Evolutionary conservation across 2,329 filamentous ascomycete species (phyloP), one percentile per base, ranked within the genome.

Genomic region (Calonectria pseudoturangicola): DNA sequence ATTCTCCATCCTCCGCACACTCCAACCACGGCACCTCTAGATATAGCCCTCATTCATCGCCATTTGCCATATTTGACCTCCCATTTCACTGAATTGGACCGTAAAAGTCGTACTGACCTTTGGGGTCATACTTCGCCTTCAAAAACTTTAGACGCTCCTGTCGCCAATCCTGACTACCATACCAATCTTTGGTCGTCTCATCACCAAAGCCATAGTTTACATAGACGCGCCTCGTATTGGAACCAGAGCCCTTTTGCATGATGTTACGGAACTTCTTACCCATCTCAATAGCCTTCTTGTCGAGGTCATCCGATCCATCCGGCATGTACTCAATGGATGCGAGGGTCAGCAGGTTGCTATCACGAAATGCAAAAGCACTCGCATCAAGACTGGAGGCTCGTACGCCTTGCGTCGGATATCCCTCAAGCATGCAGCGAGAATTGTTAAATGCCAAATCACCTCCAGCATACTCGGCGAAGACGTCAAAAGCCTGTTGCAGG

Each of bases 391-490:
- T 21, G 0, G 58, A 45, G 0, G 58, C 64, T 1, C 75, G 71
- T 0, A 80, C 85, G 1, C 85, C 89, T n/a, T 85, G 79, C 9
- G 78, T 80, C 1, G 88, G 85, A 79, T 91, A 91, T 3, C 87
- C 87, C 76, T 92, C 89, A 68, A 91, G 88, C 85, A 90, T 87
- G 81, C 90, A 88, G 48, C 90, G 82, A 3, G 78, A 79, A 15
- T 56, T 68, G 50, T 67, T 74, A 25, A 77, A 78, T 5, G 72
- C 72, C 9, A 75, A 73, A 13, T 43, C 21, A 1, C 58, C 48
- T 0, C 70, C 43, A 1, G 71, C 75, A 9, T 73, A 70, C 3
- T 62, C n/a, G 2, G 77, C 50, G 4, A 79, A 79, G 13, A 75
- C 62, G 7, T 68, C 8, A 58, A 71, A 79, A 1, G 72, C 76